Evolutionary conservation across 2,329 filamentous ascomycete genomes (phyloP).

Genomic region (Colletotrichum aenigma): DNA sequence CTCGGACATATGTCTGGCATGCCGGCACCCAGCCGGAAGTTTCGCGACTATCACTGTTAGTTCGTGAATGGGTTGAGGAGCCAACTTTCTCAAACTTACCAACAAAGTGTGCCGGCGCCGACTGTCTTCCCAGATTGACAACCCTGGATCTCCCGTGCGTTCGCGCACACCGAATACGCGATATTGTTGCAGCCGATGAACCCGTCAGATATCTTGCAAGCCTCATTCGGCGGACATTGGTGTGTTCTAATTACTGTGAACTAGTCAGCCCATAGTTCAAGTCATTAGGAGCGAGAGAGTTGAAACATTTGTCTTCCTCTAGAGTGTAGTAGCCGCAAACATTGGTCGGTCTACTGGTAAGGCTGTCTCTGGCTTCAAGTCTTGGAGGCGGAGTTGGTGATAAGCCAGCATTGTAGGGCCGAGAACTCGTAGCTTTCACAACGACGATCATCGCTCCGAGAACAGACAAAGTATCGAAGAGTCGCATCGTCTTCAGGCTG

Average conservation of each 20-base stretch:
- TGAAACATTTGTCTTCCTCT: neutral
- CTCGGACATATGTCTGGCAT: neutral
- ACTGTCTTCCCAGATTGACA: neutral
- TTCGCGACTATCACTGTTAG: neutral
- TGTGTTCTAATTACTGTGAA: neutral
- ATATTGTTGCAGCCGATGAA: neutral
- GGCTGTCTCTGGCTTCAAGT: neutral
- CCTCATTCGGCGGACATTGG: neutral
- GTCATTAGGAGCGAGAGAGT: neutral
- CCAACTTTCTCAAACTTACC: neutral
- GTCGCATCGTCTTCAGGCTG: neutral
- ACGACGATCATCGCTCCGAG: neutral
- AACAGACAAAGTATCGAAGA: neutral
- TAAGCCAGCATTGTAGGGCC: neutral
- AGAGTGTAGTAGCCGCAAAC: neutral
- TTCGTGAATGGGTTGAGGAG: neutral
- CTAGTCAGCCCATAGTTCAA: neutral
- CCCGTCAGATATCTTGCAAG: neutral
- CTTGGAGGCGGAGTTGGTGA: neutral
- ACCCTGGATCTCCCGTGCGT: neutral
- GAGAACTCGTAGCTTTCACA: neutral
- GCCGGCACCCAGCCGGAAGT: neutral
- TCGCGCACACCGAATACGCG: neutral
- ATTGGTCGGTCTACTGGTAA: neutral
- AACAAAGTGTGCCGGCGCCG: neutral